Evolutionary conservation across 495 filamentous ascomycete species (phyloP), one percentile per base, ranked within the genome.

Genomic region (Extremus antarcticus): DNA sequence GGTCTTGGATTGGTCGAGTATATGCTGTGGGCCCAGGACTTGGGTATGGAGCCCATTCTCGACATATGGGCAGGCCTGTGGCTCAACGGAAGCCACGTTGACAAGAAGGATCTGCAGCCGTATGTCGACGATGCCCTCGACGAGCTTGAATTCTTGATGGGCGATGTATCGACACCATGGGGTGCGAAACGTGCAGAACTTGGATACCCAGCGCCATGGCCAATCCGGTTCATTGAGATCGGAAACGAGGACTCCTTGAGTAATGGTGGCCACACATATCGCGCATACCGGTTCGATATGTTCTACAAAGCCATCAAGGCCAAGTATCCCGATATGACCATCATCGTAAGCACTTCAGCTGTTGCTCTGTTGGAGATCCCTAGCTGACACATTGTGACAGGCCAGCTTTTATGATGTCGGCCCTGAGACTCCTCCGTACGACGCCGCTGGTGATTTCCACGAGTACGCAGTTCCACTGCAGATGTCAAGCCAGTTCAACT

Each of bases 81-180:
- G 39, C 60, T 71, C 2, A 47, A 65, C 50, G 62, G 59, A 9
- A 56, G 51, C n/a, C 46, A 56, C 4, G 68, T 74, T 9, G 60
- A 74, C 0, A 49, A 75, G 52, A 43, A 47, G 17, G 55, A 58
- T 24, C 46, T 64, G 25, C 25, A 53, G 50, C 50, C 59, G 1
- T 79, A 74, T 45, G 72, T 88, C 23, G 68, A 82, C 9, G 78
- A 83, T 51, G 83, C 78, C 10, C 71, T 86, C 20, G 76, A 85
- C 59, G 76, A 88, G 64, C 70, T 88, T 25, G 82, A 88, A 60
- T 85, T 82, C 66, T 70, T 83, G 43, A 76, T 73, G 21, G 81
- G 83, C 38, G 70, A 73, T 51, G 65, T 66, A 11, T 66, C 67
- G 21, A 80, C 80, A 9, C 71, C 66, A 17, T 85, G 77, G 69